phyloP scores from a whole-genome alignment of 192 early-diverging fungal genomes.

The Endogone sp. region DNA sequence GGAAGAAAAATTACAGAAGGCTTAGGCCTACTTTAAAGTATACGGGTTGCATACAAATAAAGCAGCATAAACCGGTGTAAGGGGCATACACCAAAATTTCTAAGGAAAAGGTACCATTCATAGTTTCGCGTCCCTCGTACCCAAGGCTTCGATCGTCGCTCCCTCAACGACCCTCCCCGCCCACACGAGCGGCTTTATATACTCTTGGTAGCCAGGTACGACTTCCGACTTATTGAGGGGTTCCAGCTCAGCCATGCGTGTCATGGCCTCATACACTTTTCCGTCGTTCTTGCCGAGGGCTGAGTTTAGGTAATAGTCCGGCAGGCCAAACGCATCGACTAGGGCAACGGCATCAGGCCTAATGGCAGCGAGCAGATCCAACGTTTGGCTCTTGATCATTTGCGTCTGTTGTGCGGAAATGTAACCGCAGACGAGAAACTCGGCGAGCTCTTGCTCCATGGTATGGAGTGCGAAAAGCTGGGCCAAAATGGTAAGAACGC shows the following conservation, averaged over 20 bases:
- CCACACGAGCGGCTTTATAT: neutral
- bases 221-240: slow-evolving; percentile 70
- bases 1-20: too few relatives aligned
- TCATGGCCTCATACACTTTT: slow-evolving; percentile 73
- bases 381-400: slow-evolving; percentile 47
- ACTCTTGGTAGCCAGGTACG: slow-evolving; percentile 51
- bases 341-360: slow-evolving; percentile 74
- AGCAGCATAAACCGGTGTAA: too few relatives aligned
- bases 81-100: too few relatives aligned
- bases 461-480: slow-evolving; percentile 56
- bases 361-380: slow-evolving; percentile 55
- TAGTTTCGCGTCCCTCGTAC: neutral
- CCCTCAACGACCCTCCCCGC: neutral
- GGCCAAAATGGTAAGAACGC: slow-evolving; percentile 42
- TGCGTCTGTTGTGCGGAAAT: slow-evolving; percentile 44
- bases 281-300: slow-evolving; percentile 76
- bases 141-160: neutral
- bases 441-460: slow-evolving; percentile 67
- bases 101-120: too few relatives aligned
- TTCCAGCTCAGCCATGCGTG: slow-evolving; percentile 69
- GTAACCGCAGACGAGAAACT: slow-evolving; percentile 55
- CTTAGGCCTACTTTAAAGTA: too few relatives aligned
- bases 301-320: slow-evolving; percentile 74
- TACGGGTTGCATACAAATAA: too few relatives aligned
- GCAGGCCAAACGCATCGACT: slow-evolving; percentile 74